Conservation (phyloP, 805 yeast species). For the Wickerhamiella galacta region DNA sequence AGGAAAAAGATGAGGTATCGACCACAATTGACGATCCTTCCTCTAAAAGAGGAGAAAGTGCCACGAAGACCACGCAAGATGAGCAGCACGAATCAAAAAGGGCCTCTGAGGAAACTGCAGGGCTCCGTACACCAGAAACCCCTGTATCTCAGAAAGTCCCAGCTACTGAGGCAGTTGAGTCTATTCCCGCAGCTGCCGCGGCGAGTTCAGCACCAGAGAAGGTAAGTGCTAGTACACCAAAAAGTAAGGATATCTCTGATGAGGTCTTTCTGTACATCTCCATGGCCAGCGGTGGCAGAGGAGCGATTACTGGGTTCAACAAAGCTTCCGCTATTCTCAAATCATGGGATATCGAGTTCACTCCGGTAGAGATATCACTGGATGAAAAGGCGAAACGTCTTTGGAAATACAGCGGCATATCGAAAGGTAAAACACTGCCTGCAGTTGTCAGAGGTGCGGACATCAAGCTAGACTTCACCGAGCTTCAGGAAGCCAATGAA, state of each 20-base stretch:
- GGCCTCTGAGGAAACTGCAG: too few species aligned
- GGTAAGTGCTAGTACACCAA: too few species aligned
- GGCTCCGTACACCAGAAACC: too few species aligned
- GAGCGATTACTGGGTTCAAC: conserved; percentile 57
- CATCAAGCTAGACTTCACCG: conserved; percentile 73
- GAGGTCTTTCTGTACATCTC: conserved; percentile 61
- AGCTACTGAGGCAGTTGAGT: too few species aligned
- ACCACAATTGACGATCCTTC: too few species aligned
- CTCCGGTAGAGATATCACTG: conserved; percentile 63
- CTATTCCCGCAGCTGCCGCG: not conserved
- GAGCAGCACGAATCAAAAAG: too few species aligned
- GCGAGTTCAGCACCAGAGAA: not conserved
- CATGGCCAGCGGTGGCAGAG: conserved; percentile 63
- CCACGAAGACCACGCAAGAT: too few species aligned
- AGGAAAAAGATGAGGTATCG: too few species aligned
- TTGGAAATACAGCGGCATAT: conserved; percentile 52
- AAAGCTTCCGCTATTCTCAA: conserved; percentile 52
- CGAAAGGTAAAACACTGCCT: conserved; percentile 50
- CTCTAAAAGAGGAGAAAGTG: too few species aligned
- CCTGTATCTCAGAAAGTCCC: too few species aligned
- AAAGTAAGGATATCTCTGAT: too few species aligned
- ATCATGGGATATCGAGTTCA: conserved; percentile 52
- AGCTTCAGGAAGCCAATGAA: conserved; percentile 71
- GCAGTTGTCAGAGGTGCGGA: conserved; percentile 69
- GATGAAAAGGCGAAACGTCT: conserved; percentile 65